Evolutionary conservation across 306 rosid species (phyloP).

Genomic region (Pyrus pyrifolia): DNA sequence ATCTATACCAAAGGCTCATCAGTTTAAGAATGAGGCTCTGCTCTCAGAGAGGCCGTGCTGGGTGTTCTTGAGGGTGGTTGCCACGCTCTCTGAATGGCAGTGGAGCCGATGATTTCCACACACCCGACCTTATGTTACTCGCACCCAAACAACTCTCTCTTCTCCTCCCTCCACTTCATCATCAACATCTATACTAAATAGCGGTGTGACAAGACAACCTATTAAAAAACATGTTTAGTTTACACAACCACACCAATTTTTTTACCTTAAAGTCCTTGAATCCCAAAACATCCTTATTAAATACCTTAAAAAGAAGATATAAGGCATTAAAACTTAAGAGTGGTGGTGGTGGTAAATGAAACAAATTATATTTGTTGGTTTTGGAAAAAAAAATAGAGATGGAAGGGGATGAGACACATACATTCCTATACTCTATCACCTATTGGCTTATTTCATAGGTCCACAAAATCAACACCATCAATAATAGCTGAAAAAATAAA

Average conservation of each 20-base stretch:
- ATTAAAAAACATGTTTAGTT: neutral
- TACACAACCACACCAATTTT: neutral
- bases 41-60: slow-evolving; percentile 16
- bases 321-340: neutral
- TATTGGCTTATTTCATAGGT: slow-evolving; percentile 28
- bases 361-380: neutral
- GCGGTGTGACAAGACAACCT: neutral
- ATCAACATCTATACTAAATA: neutral
- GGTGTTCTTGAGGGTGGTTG: neutral
- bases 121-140: neutral
- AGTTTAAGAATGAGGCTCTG: slow-evolving; percentile 40
- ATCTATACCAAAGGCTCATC: neutral
- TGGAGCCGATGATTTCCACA: slow-evolving; percentile 29
- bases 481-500: neutral
- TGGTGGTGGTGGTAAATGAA: neutral
- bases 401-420: slow-evolving; percentile 55
- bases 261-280: neutral
- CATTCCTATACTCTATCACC: slow-evolving; percentile 19
- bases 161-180: neutral
- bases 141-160: slow-evolving; percentile 3
- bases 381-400: slow-evolving; percentile 15
- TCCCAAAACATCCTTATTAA: neutral
- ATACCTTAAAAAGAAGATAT: neutral
- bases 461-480: slow-evolving; percentile 54
- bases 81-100: slow-evolving; percentile 17